These are phyloP conservation scores for Pythium phragmiticola DNA, from an alignment of 352 stramenopile genomes.

Conservation along the genomic window DNA sequence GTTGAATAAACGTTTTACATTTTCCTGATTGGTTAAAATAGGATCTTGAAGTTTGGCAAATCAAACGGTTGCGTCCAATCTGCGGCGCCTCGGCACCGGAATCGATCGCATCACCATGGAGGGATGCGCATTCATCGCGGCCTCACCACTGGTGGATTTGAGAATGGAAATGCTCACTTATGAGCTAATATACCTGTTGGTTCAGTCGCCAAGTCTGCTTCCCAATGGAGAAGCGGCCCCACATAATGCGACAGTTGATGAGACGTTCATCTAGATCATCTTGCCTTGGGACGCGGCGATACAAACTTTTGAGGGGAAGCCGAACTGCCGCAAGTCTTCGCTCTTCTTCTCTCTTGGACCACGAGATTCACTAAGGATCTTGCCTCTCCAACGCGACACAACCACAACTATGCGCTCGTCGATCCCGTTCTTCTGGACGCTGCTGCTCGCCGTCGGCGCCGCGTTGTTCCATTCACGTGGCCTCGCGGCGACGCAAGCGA, in stretches of 20 bases:
- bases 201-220: no score
- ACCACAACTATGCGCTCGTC: conserved; percentile 5
- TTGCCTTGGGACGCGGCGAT: conserved; percentile 3
- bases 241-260: conserved; percentile 7
- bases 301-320: background rate
- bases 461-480: conserved; percentile 2
- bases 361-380: background rate
- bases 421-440: conserved; percentile 2
- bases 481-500: background rate
- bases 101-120: background rate
- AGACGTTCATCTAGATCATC: background rate
- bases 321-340: conserved; percentile 1
- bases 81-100: background rate
- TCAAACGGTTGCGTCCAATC: background rate
- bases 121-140: background rate
- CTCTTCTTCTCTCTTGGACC: background rate
- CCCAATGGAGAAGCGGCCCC: background rate
- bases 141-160: no score
- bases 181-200: no score
- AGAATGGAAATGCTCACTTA: no score
- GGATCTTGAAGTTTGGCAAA: conserved; percentile 1
- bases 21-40: conserved; percentile 1
- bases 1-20: background rate
- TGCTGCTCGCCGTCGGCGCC: background rate
- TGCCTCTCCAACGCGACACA: background rate